Base-by-base conservation (phyloP, 2,329 filamentous ascomycete species). In the Raffaelea arxii region DNA sequence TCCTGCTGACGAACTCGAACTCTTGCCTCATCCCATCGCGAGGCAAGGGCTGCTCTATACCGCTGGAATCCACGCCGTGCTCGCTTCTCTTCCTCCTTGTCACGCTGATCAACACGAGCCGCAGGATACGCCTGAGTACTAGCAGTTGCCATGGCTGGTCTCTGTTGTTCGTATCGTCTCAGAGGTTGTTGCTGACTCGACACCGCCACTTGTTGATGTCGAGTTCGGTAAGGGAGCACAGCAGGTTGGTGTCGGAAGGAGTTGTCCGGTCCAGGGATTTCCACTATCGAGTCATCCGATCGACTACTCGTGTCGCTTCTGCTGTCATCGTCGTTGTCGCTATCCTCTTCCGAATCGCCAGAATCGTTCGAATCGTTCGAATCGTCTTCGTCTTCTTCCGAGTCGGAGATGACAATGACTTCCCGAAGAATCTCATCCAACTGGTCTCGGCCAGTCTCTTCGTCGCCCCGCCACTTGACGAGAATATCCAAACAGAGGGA, bases 381-480 rank as follows among this genome's bases (percentile, higher is more conserved):
- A 5, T 63, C 65, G 9, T 59, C 63, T 4, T 65, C 65, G 4
- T 68, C 69, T 36, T 67, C 71, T 56, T 78, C 75, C 5, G 71
- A 71, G 54, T 79, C 76, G n/a, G 77, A 78, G 39, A 84, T 80
- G 55, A 82, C 74, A 45, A 83, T 76, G 11, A 83, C 77, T 60
- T 84, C 80, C 43, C 77, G 71, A 27, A 83, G 65, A 48, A 83
- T 81, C 57, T 83, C 78, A 49, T 83, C 79, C 16, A 83, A 69
- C 58, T 82, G 77, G 55, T 84, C 79, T 42, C 79, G 75, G 23
- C 80, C 80, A 18, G 74, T 82, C 59, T 84, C 80, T 59, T 84
- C 80, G 54, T 84, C 80, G 46, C 80, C 80, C 65, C 80, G 78
- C 80, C 80, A 84, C 74, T 82, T 82, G 68, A 82, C 74, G 60